Evolutionary conservation across 192 early-diverging fungal genomes (phyloP), one percentile per base, ranked within the genome.

Genomic region (Chytriomyces sp.): DNA sequence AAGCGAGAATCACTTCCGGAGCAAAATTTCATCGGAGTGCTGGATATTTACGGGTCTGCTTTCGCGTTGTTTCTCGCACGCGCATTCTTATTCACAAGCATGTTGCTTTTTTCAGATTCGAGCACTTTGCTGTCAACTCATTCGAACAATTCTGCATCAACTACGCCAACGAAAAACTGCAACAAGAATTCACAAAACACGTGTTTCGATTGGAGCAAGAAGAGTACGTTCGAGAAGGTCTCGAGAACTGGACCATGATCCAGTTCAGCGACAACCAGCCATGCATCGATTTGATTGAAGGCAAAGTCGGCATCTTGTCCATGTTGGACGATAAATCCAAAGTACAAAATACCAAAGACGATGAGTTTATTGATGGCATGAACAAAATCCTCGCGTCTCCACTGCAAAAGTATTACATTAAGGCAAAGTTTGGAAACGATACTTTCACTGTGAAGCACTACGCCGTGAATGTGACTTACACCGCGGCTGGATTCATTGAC

Each of bases 171-270:
- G 94, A 97, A 78, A 97, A 95, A 79, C 82, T 97, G 50, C 96
- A 97, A 77, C 95, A 96, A 77, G 93, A 97, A 69, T 97, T 97
- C 72, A 97, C 95, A 61, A 92, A 95, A 79, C 82, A 97, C 65
- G 96, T 94, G 20, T 88, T 97, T 45, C 97, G 96, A 83, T 85
- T 93, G 7, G 96, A 97, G 83, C 96, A 97, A 85, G 95, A 97
- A 79, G 95, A 96, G 75, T 97, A 97, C 71, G 92, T 92, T 24
- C 86, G 87, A 47, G 82, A 83, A 53, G 69, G 69, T 10, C 84
- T 83, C 45, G 35, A 35, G 35, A 82, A 43, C 6, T 83, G 82
- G 82, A 77, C 16, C 10, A 66, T 92, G 90, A 97, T 97, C 74
- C 87, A 93, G 66, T 97, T 94, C 82, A 96, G 95, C 83, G 95